A percentile compares a stretch with the other conserved stretches of the same genome.
Evolutionary conservation across 2,329 filamentous ascomycete genomes (phyloP).

Genomic region (Fusarium sp.): DNA sequence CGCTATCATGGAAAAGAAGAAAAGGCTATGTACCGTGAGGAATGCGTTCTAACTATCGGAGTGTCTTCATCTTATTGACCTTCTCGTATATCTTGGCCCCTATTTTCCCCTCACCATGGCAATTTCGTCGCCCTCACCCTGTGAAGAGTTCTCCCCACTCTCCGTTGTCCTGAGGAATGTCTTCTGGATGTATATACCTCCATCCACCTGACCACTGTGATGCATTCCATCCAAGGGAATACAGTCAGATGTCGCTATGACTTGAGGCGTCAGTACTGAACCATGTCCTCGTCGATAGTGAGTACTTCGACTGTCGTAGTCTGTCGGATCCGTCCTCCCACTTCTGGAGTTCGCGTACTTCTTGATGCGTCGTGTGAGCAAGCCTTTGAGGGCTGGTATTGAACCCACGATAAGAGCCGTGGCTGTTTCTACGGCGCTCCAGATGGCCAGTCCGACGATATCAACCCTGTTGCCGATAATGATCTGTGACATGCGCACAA

Average conservation of each 20-base stretch:
- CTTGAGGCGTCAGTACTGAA: constrained; percentile 6
- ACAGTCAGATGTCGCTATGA: constrained; percentile 2
- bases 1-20: too few relatives aligned
- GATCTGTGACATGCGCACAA: constrained; percentile 30
- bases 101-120: constrained; percentile 4
- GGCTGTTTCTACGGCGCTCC: constrained; percentile 28
- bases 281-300: constrained; percentile 15
- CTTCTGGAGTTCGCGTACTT: constrained; percentile 15
- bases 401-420: constrained; percentile 32
- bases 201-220: constrained; percentile 2
- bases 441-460: constrained; percentile 24
- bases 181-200: constrained; percentile 29
- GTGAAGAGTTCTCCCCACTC: constrained; percentile 11
- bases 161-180: constrained; percentile 6
- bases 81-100: too few relatives aligned
- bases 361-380: constrained; percentile 22
- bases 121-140: constrained; percentile 15
- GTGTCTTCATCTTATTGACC: too few relatives aligned
- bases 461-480: constrained; percentile 26
- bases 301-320: constrained; percentile 6
- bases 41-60: too few relatives aligned
- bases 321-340: constrained; percentile 12
- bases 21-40: too few relatives aligned
- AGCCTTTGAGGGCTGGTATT: constrained; percentile 20
- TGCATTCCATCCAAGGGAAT: constrained; percentile 22